A percentile compares a stretch with the other conserved stretches of the same genome.
Evolutionary conservation across 805 yeast genomes (phyloP).

Genomic region (Barnettozyma siamensis): DNA sequence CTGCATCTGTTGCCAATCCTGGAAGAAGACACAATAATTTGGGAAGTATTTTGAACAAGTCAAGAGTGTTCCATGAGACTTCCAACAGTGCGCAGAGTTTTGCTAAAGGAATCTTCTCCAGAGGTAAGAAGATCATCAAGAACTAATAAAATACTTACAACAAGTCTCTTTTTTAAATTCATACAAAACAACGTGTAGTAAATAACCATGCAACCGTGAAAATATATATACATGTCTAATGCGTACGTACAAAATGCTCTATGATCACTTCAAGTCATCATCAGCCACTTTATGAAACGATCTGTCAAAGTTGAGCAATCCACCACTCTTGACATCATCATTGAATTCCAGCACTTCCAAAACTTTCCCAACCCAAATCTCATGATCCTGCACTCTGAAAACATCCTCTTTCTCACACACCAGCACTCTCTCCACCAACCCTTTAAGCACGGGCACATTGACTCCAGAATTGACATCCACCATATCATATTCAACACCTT

Average conservation of each 20-base stretch:
- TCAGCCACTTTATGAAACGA: conserved; percentile 45
- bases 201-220: too few relatives aligned
- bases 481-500: conserved; percentile 30
- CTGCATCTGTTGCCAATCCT: conserved; percentile 28
- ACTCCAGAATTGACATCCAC: conserved; percentile 2
- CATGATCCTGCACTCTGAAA: conserved; percentile 73
- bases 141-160: conserved; percentile 7
- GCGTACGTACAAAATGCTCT: too few relatives aligned
- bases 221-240: too few relatives aligned
- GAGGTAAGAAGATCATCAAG: conserved; percentile 48
- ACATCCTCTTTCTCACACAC: conserved; percentile 52
- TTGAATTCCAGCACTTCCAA: conserved; percentile 42
- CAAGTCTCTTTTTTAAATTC: neutral
- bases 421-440: conserved; percentile 47
- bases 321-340: conserved; percentile 43
- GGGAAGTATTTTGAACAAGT: conserved; percentile 45
- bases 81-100: conserved; percentile 46
- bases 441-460: conserved; percentile 42
- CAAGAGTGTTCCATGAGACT: conserved; percentile 43
- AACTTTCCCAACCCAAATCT: conserved; percentile 84
- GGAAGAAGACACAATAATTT: conserved; percentile 35
- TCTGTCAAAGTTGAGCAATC: conserved; percentile 60
- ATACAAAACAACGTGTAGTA: neutral
- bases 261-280: neutral
- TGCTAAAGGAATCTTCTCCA: conserved; percentile 49